phyloP scores from a whole-genome alignment of 441 rosid genomes.

The Pelargonium citronellum region DNA sequence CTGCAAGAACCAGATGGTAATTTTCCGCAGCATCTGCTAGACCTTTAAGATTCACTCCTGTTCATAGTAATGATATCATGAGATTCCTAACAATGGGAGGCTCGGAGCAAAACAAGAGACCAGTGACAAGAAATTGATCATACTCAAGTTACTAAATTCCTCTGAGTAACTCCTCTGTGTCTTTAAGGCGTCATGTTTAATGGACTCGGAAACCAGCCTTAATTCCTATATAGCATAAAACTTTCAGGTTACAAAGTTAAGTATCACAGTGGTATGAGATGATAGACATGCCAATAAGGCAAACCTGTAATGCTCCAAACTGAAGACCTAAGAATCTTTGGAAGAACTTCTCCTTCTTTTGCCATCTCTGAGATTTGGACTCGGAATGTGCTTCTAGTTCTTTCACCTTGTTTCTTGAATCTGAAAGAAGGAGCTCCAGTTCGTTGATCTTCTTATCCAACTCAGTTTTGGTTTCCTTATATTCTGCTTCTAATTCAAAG shows the following conservation, averaged over 20 bases:
- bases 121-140: constrained; percentile 15
- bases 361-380: constrained; percentile 55
- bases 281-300: constrained; percentile 18
- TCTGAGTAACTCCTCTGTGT: constrained; percentile 45
- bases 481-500: constrained; percentile 51
- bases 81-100: not conserved
- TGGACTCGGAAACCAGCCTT: constrained; percentile 49
- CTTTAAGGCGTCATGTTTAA: constrained; percentile 56
- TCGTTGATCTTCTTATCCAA: constrained; percentile 56
- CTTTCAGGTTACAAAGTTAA: constrained; percentile 17
- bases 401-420: constrained; percentile 55
- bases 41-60: constrained; percentile 61
- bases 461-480: constrained; percentile 38
- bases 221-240: constrained; percentile 46
- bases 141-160: constrained; percentile 55
- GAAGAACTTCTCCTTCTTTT: constrained; percentile 49
- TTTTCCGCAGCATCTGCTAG: constrained; percentile 60
- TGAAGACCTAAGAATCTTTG: constrained; percentile 45
- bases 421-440: constrained; percentile 42
- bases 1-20: constrained; percentile 54
- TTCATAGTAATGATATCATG: constrained; percentile 16
- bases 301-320: constrained; percentile 58
- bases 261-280: constrained; percentile 10
- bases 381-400: constrained; percentile 62
- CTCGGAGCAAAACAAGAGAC: not conserved